These are phyloP conservation scores for Podila verticillata DNA, from an alignment of 192 early-diverging fungal species.

Conservation along the genomic window DNA sequence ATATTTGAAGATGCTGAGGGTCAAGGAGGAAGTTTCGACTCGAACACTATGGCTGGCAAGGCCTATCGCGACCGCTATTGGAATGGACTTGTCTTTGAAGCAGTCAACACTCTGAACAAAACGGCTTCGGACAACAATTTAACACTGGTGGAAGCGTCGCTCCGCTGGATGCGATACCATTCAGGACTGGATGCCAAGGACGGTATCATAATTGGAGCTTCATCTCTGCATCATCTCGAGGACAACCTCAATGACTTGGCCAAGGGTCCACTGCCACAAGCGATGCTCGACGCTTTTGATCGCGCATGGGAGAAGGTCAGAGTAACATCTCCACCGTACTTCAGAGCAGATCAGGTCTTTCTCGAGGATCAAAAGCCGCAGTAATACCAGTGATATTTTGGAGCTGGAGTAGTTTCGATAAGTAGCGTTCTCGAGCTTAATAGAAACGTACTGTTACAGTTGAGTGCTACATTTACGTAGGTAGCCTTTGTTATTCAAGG, in stretches of 20 bases:
- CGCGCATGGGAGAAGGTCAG: constrained; percentile 63
- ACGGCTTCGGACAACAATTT: constrained; percentile 23
- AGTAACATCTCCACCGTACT: constrained; percentile 42
- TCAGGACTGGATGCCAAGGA: constrained; percentile 30
- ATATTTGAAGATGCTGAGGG: background rate
- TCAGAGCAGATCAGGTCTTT: too few species aligned
- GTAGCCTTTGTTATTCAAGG: too few species aligned
- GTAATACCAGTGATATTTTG: too few species aligned
- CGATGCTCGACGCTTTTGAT: constrained; percentile 62
- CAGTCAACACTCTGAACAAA: constrained; percentile 53
- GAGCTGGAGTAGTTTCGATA: too few species aligned
- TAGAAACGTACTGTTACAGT: too few species aligned
- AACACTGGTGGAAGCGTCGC: constrained; percentile 36
- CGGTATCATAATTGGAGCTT: constrained; percentile 51
- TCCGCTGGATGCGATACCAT: constrained; percentile 57
- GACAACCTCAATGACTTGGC: constrained; percentile 61
- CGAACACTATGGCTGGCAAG: background rate
- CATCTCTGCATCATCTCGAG: constrained; percentile 49
- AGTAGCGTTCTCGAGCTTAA: too few species aligned
- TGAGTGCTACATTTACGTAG: too few species aligned
- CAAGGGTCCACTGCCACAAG: constrained; percentile 61
- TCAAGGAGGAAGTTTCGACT: background rate
- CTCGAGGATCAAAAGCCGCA: too few species aligned
- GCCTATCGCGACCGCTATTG: constrained; percentile 57
- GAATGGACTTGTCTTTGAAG: constrained; percentile 61